These are phyloP conservation scores for Dipteronia sinensis DNA, from an alignment of 345 rosid genomes.

Conservation along the genomic window DNA sequence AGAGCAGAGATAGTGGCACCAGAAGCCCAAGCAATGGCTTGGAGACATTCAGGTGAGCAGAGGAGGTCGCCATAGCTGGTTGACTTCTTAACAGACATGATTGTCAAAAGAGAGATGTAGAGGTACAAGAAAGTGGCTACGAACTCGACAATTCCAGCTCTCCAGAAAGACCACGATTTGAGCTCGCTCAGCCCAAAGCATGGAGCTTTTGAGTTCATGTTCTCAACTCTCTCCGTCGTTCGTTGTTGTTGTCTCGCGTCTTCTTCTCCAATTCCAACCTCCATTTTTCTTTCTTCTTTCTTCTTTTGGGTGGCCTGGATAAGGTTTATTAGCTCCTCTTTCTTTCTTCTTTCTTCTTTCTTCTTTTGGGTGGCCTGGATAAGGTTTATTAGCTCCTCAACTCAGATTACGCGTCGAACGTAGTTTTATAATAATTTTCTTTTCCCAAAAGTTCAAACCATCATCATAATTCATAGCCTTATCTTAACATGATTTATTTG, in stretches of 20 bases:
- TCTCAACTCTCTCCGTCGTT: conserved; percentile 24
- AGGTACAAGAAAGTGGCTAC: conserved; percentile 28
- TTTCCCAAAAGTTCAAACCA: too few relatives aligned
- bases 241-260: conserved; percentile 30
- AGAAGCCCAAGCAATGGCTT: conserved; percentile 37
- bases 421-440: too few relatives aligned
- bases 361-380: background rate
- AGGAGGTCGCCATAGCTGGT: conserved; percentile 15
- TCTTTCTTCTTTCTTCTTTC: conserved; percentile 26
- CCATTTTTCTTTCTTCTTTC: conserved; percentile 27
- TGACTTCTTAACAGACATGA: conserved; percentile 27
- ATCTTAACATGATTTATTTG: too few relatives aligned
- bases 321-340: background rate
- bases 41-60: conserved; percentile 23
- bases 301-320: background rate
- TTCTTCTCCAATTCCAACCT: conserved; percentile 31
- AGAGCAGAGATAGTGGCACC: conserved; percentile 35
- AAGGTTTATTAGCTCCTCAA: background rate
- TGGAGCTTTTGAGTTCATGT: conserved; percentile 25
- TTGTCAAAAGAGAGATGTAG: conserved; percentile 25
- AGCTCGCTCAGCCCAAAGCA: conserved; percentile 17
- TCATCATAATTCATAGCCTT: too few relatives aligned
- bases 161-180: conserved; percentile 22
- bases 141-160: conserved; percentile 31
- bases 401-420: background rate